Evolutionary conservation across 2,329 filamentous ascomycete species (phyloP), one percentile per base, ranked within the genome.

Genomic region (Exophiala sideris): DNA sequence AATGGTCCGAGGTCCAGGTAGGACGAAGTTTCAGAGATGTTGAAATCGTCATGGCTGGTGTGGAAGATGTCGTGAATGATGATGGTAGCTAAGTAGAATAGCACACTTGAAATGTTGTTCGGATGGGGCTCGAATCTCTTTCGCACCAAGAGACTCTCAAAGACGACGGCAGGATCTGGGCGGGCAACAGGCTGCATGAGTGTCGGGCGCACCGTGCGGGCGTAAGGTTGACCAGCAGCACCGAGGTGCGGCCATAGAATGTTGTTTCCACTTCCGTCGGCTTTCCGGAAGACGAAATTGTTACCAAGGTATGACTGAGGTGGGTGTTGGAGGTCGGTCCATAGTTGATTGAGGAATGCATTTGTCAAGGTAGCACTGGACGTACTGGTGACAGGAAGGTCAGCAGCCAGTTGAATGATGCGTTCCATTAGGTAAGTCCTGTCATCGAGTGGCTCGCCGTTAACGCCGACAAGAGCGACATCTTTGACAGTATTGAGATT

Each of bases 21-120:
- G 0, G 86, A 89, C 0, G 86, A 89, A 0, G 85, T 88, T 58
- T 83, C 74, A 0, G 83, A 86, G 51, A 80, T 82, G 52, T 80
- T 82, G 64, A 76, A 79, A 66, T 90, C 83, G 4, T 73, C 73
- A 21, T 82, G 80, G 62, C 81, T 82, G 1, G 85, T 88, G 35
- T 82, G 77, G 70, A 88, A 88, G 46, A 85, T 72, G 64, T 86
- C 83, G 60, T 82, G 79, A 48, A 81, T 82, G 56, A 83, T 82
- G 63, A 91, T 86, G 5, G 85, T 83, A 0, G 87, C 88, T 40
- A 88, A 74, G 60, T 90, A 89, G 68, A 89, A 89, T 12, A 91
- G 73, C 71, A 89, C 83, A 62, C 84, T 86, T 0, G 86, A 90
- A 38, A 91, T 83, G n/a, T 82, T 80, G 47, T 86, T 86, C 0